phyloP scores from a whole-genome alignment of 73 alveolate genomes.

The Breviolum minutum region DNA sequence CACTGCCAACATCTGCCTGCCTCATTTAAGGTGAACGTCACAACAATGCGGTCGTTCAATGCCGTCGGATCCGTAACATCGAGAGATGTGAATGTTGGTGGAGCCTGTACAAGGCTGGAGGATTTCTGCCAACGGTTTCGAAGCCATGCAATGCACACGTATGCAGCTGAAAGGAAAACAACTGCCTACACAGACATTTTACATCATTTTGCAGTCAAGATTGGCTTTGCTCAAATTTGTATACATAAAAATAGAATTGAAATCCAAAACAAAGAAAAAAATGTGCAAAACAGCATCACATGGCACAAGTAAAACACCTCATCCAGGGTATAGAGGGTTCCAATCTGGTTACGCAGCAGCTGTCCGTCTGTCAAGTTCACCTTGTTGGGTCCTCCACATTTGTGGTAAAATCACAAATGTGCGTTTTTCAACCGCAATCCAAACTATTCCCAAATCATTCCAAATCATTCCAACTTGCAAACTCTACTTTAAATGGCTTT shows the following conservation, averaged over 20 bases:
- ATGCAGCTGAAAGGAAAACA: neutral
- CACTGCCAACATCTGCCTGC: neutral
- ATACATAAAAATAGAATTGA: neutral
- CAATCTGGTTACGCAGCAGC: conserved; percentile 10
- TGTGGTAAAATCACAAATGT: neutral
- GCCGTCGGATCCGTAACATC: conserved; percentile 10
- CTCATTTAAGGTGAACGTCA: conserved; percentile 57
- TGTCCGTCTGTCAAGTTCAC: conserved; percentile 75
- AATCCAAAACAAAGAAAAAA: too few relatives aligned
- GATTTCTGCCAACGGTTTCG: neutral
- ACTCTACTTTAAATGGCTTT: too few relatives aligned
- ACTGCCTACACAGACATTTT: neutral
- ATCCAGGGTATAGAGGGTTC: conserved; percentile 26
- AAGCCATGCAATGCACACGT: neutral
- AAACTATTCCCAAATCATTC: too few relatives aligned
- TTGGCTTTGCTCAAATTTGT: neutral
- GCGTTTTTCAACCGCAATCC: neutral
- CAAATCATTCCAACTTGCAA: too few relatives aligned
- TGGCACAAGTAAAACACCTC: neutral
- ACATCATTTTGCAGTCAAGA: too few relatives aligned
- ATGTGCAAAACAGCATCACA: neutral
- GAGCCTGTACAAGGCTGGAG: neutral
- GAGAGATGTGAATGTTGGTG: conserved; percentile 31
- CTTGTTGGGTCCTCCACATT: conserved; percentile 39
- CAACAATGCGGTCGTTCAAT: conserved; percentile 46